phyloP scores from a whole-genome alignment of 1,284 basidiomycete species.

The Microbotryum lychnidis-dioicae region DNA sequence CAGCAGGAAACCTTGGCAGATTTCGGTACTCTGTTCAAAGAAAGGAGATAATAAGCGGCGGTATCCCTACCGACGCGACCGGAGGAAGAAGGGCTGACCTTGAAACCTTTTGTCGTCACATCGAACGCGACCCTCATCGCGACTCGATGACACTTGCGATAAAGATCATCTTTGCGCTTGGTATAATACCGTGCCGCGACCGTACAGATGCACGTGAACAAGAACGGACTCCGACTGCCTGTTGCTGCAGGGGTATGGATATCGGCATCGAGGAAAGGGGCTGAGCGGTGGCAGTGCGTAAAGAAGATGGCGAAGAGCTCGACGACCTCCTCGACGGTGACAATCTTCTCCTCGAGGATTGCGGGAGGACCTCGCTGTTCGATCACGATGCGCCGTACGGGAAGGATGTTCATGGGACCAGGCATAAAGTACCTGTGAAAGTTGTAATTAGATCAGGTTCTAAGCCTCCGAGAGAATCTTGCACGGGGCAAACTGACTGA shows the following conservation, averaged over 20 bases:
- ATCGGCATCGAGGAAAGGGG: slow-evolving; percentile 63
- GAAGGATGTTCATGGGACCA: slow-evolving; percentile 49
- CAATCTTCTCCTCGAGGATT: slow-evolving; percentile 41
- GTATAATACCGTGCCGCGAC: slow-evolving; percentile 86
- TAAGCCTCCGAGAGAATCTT: not conserved
- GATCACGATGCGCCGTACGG: slow-evolving; percentile 74
- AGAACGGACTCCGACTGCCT: slow-evolving; percentile 81
- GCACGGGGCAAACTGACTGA: not conserved
- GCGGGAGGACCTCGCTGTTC: slow-evolving; percentile 53
- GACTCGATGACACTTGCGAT: slow-evolving; percentile 67
- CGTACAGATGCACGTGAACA: slow-evolving; percentile 84
- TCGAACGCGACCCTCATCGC: slow-evolving; percentile 87
- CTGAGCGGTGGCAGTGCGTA: slow-evolving; percentile 35
- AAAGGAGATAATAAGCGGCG: no score
- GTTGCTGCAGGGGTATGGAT: slow-evolving; percentile 89
- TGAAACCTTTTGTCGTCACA: slow-evolving; percentile 44
- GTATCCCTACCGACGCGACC: no score
- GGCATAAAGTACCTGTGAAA: not conserved
- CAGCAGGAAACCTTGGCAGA: slow-evolving; percentile 42
- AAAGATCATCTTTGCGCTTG: slow-evolving; percentile 65
- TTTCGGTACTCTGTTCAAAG: slow-evolving; percentile 63
- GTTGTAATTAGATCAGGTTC: not conserved
- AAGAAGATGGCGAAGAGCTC: slow-evolving; percentile 85
- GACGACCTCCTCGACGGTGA: slow-evolving; percentile 42
- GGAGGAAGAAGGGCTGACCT: no score